phyloP scores from a whole-genome alignment of 495 filamentous ascomycete species.

The Xylaria scruposa region DNA sequence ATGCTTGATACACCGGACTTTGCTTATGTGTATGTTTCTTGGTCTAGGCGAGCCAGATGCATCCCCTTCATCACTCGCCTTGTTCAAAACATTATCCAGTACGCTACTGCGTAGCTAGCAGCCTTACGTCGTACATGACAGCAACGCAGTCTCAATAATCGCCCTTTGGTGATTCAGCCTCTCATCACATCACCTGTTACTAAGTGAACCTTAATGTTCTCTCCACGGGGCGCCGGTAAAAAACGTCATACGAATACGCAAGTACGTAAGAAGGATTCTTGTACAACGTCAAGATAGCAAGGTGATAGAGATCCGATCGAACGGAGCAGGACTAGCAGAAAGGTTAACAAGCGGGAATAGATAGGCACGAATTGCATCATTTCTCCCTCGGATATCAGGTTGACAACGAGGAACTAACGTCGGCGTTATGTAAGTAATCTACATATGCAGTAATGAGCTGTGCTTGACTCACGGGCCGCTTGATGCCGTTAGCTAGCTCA shows the following conservation, averaged over 20 bases:
- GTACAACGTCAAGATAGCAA: neutral
- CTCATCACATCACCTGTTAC: conserved; percentile 2
- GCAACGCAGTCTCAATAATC: neutral
- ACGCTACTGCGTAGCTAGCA: neutral
- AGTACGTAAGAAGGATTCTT: neutral
- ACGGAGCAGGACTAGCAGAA: neutral
- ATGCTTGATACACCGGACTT: neutral
- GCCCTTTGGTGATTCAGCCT: neutral
- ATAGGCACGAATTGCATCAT: neutral
- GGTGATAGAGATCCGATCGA: neutral
- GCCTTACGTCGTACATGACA: neutral
- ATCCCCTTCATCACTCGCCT: neutral
- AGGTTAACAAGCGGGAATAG: neutral
- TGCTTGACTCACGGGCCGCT: neutral
- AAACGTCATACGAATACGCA: conserved; percentile 4
- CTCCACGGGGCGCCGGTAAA: neutral
- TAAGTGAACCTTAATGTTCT: neutral
- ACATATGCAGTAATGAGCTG: neutral
- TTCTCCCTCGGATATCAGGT: neutral
- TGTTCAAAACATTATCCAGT: neutral
- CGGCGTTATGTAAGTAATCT: neutral
- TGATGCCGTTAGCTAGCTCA: neutral
- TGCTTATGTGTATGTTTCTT: neutral
- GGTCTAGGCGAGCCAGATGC: neutral
- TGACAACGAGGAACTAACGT: neutral